These are phyloP conservation scores for Fonsecaea pedrosoi DNA, from an alignment of 2,329 filamentous ascomycete species.

Conservation along the genomic window DNA sequence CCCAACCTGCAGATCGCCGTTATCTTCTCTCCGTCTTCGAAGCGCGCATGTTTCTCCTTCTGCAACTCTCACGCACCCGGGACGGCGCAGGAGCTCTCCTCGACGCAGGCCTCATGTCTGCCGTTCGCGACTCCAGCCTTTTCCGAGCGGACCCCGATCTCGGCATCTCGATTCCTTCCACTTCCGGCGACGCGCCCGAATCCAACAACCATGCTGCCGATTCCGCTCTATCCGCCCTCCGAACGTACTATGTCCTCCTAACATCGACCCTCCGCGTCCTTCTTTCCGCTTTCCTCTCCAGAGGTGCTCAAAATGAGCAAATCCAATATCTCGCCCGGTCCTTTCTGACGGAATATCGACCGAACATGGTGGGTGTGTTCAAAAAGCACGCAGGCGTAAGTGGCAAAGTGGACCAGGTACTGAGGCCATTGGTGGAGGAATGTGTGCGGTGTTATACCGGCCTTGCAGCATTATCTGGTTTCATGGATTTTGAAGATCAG, in stretches of 20 bases:
- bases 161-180: conserved; percentile 61
- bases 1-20: conserved; percentile 54
- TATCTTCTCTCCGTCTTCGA: conserved; percentile 68
- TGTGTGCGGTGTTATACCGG: conserved; percentile 38
- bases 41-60: conserved; percentile 79
- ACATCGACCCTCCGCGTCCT: conserved; percentile 81
- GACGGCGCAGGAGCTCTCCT: conserved; percentile 86
- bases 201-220: conserved; percentile 10
- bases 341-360: conserved; percentile 83
- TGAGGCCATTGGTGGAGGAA: conserved; percentile 32
- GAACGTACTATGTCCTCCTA: conserved; percentile 83
- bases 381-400: conserved; percentile 87
- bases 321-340: conserved; percentile 74
- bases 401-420: conserved; percentile 44
- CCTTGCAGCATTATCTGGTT: conserved; percentile 34
- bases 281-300: conserved; percentile 78
- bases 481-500: conserved; percentile 36
- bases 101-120: conserved; percentile 84
- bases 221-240: conserved; percentile 69
- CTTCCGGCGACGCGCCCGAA: conserved; percentile 3
- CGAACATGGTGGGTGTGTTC: conserved; percentile 84
- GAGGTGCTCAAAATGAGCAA: conserved; percentile 79
- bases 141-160: conserved; percentile 93
- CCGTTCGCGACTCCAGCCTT: conserved; percentile 79
- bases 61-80: conserved; percentile 82